phyloP scores from a whole-genome alignment of 257 asterid genomes.

The Catharanthus roseus region DNA sequence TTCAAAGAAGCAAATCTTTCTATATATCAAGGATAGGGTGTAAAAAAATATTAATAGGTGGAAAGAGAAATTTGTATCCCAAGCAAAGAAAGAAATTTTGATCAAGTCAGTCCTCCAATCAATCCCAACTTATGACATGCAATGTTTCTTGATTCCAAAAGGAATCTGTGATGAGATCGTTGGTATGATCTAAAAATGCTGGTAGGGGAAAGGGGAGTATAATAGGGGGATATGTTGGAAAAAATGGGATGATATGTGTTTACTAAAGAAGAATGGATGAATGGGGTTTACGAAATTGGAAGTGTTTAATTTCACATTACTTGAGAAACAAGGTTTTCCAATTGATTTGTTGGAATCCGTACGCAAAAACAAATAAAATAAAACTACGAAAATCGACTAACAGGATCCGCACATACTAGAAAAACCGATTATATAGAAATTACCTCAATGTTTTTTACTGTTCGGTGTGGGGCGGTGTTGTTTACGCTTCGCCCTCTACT shows the following conservation, averaged over 20 bases:
- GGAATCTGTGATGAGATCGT: not conserved
- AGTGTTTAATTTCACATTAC: not conserved
- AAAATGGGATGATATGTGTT: not conserved
- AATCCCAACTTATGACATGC: not conserved
- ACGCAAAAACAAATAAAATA: too few species aligned
- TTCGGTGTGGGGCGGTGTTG: too few species aligned
- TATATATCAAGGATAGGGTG: too few species aligned
- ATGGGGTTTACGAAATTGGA: not conserved
- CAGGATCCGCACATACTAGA: too few species aligned
- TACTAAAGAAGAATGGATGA: not conserved
- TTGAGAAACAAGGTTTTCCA: slow-evolving; percentile 5
- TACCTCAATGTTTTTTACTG: too few species aligned
- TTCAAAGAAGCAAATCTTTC: not conserved
- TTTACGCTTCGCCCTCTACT: too few species aligned
- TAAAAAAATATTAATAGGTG: too few species aligned
- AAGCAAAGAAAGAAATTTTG: not conserved
- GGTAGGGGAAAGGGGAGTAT: not conserved
- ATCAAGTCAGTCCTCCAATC: not conserved
- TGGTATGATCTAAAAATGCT: not conserved
- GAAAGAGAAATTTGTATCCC: too few species aligned
- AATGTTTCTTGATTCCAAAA: not conserved
- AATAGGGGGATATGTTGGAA: not conserved
- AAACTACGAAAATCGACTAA: too few species aligned
- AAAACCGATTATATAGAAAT: too few species aligned
- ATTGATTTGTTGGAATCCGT: too few species aligned